These are phyloP conservation scores for Ajuga chamaepitys DNA, from an alignment of 257 asterid species.

Conservation along the genomic window DNA sequence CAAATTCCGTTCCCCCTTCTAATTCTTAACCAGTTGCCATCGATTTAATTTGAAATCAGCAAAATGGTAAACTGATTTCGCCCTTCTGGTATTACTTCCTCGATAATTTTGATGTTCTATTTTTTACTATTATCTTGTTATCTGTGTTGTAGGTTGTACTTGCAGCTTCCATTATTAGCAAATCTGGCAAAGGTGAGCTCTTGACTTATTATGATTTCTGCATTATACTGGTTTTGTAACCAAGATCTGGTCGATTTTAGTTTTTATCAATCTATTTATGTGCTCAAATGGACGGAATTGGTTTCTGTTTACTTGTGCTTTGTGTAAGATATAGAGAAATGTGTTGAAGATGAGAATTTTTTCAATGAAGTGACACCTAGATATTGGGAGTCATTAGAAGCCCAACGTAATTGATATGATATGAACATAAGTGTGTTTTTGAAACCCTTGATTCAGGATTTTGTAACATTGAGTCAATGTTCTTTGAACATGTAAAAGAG, in stretches of 20 bases:
- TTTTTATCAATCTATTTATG: not conserved
- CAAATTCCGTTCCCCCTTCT: not conserved
- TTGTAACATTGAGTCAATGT: too few relatives aligned
- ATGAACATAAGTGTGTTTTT: too few relatives aligned
- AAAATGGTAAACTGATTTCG: conserved; percentile 31
- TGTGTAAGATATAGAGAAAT: not conserved
- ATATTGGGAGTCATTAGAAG: too few relatives aligned
- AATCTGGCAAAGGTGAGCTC: conserved; percentile 84
- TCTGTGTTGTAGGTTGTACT: conserved; percentile 67
- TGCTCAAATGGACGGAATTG: not conserved
- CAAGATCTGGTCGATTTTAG: not conserved
- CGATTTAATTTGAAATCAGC: conserved; percentile 3
- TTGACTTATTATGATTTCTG: not conserved
- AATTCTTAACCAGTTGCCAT: not conserved
- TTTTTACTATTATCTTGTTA: not conserved
- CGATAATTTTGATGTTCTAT: not conserved
- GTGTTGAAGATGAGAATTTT: not conserved
- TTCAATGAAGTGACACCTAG: too few relatives aligned
- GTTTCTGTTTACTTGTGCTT: not conserved
- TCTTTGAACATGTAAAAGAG: too few relatives aligned
- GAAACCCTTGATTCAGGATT: too few relatives aligned
- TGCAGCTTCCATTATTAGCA: conserved; percentile 74
- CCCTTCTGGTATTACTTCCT: not conserved
- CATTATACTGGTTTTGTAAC: not conserved
- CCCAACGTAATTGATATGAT: too few relatives aligned